Evolutionary conservation across 1,284 basidiomycete species (phyloP), one percentile per base, ranked within the genome.

Genomic region (Salmacisia buchloeana): DNA sequence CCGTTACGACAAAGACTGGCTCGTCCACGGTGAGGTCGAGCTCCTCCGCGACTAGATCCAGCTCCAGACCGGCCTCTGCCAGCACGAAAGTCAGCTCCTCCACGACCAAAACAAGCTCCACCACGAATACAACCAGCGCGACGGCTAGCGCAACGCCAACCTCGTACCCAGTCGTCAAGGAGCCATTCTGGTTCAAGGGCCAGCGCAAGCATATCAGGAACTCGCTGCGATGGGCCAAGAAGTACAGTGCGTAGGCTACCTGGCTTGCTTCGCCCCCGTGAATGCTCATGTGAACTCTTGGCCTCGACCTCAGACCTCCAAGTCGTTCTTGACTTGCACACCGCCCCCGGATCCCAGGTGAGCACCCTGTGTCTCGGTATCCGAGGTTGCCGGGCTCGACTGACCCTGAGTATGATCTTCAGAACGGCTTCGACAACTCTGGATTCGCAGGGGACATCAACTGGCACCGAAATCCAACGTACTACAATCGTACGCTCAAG

Each of bases 311-410:
- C 18, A 43, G 70, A 69, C 33, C 59, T 81, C 25, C 78, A 80
- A 56, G 80, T 81, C 12, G 69, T 80, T 63, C 63, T 81, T 58
- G 79, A 81, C 57, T 52, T 81, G 23, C 80, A 81, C 58, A 74
- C 75, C 34, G 59, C 78, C 10, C 77, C 79, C 31, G 65, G 74
- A n/a, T 64, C 63, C 18, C 41, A 43, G 41, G 41, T 43, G 10
- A 43, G 41, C 3, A 7, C 15, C 7, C 7, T 38, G 18, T 9
- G 6, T n/a, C 18, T 12, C 15, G 23, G 39, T 18, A 18, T 6
- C 15, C 5, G 6, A 43, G 39, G 39, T 4, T 9, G 5, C 15
- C 18, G 41, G 23, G 15, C 7, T 38, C 15, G 35, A 38, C 35
- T 38, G 15, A 9, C 35, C 9, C 35, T 15, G 9, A 38, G 15